Conservation (phyloP, 1,139 yeast genomes). For the Magnusiomyces ingens region DNA sequence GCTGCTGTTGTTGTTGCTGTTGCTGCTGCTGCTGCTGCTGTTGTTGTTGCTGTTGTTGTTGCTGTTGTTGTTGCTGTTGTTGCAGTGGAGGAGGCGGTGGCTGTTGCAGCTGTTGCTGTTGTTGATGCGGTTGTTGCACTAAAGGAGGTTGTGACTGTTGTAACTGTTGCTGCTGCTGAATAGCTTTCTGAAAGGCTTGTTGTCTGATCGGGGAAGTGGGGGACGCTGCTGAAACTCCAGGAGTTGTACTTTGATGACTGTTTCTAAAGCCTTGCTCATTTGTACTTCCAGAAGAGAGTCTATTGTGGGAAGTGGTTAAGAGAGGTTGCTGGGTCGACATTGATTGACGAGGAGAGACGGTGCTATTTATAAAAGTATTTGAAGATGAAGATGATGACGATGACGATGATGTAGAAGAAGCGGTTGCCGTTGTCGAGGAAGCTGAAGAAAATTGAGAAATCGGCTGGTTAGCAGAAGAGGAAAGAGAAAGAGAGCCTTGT, state of each 20-base stretch:
- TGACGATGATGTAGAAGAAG: too few relatives aligned
- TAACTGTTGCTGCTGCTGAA: constrained; percentile 13
- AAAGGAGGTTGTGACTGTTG: constrained; percentile 15
- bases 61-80: constrained; percentile 11
- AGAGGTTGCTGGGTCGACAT: too few relatives aligned
- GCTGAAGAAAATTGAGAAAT: too few relatives aligned
- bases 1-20: constrained; percentile 18
- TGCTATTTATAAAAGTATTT: neutral
- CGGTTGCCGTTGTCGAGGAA: too few relatives aligned
- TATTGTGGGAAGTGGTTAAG: too few relatives aligned
- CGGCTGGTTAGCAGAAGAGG: too few relatives aligned
- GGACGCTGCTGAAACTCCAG: constrained; percentile 6
- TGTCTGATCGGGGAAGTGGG: neutral
- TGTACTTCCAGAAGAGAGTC: too few relatives aligned
- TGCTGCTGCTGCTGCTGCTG: constrained; percentile 17
- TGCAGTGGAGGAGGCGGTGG: constrained; percentile 9
- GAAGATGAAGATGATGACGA: neutral
- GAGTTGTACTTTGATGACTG: constrained; percentile 3
- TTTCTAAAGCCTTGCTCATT: too few relatives aligned
- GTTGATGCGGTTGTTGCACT: constrained; percentile 19
- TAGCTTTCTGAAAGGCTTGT: neutral
- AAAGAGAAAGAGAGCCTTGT: too few relatives aligned
- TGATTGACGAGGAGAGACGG: neutral
- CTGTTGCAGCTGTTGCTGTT: constrained; percentile 14
- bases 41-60: constrained; percentile 16